Conservation (phyloP, 306 rosid genomes). For the Begonia loranthoides region DNA sequence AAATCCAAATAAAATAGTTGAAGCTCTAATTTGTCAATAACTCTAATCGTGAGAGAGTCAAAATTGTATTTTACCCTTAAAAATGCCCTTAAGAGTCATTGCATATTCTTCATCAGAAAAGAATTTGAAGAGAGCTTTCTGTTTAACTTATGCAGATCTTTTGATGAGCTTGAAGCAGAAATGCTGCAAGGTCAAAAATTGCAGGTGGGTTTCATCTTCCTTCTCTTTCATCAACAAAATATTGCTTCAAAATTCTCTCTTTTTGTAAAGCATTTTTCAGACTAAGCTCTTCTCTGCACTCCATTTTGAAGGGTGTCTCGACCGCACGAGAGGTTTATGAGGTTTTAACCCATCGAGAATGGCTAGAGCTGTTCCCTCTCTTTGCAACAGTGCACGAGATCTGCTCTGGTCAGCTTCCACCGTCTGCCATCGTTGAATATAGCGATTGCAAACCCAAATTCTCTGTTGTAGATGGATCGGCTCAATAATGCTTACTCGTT, state of each 20-base stretch:
- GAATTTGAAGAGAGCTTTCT: neutral
- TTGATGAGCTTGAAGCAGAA: conserved; percentile 79
- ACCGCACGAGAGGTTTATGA: conserved; percentile 81
- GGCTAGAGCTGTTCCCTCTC: conserved; percentile 73
- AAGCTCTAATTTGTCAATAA: too few species aligned
- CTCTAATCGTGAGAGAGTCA: too few species aligned
- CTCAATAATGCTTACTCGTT: neutral
- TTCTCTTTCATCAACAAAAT: too few species aligned
- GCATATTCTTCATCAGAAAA: neutral
- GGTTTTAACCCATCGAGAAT: conserved; percentile 69
- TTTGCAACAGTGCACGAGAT: conserved; percentile 73
- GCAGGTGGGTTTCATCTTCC: conserved; percentile 36
- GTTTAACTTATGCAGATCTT: conserved; percentile 37
- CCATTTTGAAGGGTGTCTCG: conserved; percentile 64
- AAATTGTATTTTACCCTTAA: too few species aligned
- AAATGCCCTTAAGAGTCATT: too few species aligned
- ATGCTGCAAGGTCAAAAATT: conserved; percentile 85
- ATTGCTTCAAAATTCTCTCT: too few species aligned
- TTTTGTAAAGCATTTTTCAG: too few species aligned
- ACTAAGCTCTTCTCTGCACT: neutral
- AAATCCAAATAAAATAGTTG: too few species aligned
- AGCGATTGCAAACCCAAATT: conserved; percentile 32
- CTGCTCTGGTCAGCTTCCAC: conserved; percentile 63
- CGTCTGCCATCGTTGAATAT: conserved; percentile 68
- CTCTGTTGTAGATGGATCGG: conserved; percentile 12